Evolutionary conservation across 2,329 filamentous ascomycete genomes (phyloP).

Genomic region (Sclerotinia sclerotiorum): DNA sequence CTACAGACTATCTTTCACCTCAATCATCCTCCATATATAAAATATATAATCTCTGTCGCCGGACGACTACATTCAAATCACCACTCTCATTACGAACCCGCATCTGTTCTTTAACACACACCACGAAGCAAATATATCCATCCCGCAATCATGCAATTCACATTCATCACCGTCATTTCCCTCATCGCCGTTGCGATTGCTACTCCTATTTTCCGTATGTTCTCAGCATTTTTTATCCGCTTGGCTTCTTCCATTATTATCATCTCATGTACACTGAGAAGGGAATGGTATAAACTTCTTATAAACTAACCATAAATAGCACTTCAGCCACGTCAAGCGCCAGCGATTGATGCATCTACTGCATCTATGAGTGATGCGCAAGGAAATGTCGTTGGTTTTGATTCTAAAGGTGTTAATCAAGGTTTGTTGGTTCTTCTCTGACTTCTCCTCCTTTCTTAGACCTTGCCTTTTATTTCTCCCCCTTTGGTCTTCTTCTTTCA

Average conservation of each 20-base stretch:
- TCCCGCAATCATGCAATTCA: constrained; percentile 38
- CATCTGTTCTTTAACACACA: constrained; percentile 20
- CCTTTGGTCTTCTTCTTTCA: not conserved
- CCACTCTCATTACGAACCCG: not conserved
- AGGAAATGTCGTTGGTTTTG: constrained; percentile 35
- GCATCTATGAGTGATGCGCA: constrained; percentile 34
- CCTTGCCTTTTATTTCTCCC: not conserved
- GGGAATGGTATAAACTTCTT: not conserved
- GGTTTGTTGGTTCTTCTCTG: not conserved
- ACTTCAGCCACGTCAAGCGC: constrained; percentile 9
- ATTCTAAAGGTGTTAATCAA: constrained; percentile 30
- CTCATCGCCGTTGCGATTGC: constrained; percentile 36
- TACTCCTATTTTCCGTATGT: constrained; percentile 33
- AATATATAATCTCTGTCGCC: constrained; percentile 32
- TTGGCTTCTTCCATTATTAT: not conserved
- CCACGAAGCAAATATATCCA: constrained; percentile 22
- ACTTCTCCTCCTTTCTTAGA: not conserved
- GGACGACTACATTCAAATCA: constrained; percentile 33
- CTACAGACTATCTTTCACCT: constrained; percentile 14
- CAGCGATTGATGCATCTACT: constrained; percentile 27
- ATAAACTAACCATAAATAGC: not conserved
- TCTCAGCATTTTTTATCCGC: not conserved
- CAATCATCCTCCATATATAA: constrained; percentile 14
- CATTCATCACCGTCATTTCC: constrained; percentile 35
- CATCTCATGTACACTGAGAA: not conserved